Evolutionary conservation across 495 filamentous ascomycete species (phyloP), one percentile per base, ranked within the genome.

Genomic region (Tetracladium setigerum): DNA sequence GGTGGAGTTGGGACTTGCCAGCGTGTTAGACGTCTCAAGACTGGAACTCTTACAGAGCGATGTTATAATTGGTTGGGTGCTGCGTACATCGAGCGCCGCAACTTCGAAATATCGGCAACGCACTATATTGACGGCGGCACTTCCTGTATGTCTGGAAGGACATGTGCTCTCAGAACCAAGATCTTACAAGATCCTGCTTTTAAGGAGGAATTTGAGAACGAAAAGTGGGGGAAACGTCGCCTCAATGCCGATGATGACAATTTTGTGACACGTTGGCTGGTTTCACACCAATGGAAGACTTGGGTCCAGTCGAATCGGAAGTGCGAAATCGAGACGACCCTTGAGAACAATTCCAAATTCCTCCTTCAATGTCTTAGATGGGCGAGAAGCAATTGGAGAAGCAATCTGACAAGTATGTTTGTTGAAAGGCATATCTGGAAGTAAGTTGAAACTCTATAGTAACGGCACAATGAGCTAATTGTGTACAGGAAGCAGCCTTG

Each of bases 21-120:
- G 66, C 69, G 84, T 38, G 72, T 90, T 50, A 83, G 81, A 51
- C 79, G 85, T 30, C 70, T 81, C 31, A 36, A 49, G n/a, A 49
- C 66, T 12, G 79, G 75, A 12, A 78, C 72, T 34, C 61, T 81
- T 47, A 70, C 64, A 35, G 72, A 79, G 51, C 78, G 72, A 27
- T 63, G 82, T 48, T 91, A 77, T 81, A 79, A 81, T 53, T 94
- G 81, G 62, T 73, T 94, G 14, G 87, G 84, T 7, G 82, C 84
- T 31, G 66, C 81, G 24, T 91, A 91, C 59, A 78, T 94, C 42
- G 82, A 88, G 55, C 74, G 87, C 33, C 72, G 87, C 34, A 91
- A 89, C 59, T 91, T 90, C 59, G 86, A 91, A 62, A 89, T 86
- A 62, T 87, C 83, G 37, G 84, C 87, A 13, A 89, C 85, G 38